phyloP scores from a whole-genome alignment of 2,329 filamentous ascomycete species.

The Remersonia thermophila region DNA sequence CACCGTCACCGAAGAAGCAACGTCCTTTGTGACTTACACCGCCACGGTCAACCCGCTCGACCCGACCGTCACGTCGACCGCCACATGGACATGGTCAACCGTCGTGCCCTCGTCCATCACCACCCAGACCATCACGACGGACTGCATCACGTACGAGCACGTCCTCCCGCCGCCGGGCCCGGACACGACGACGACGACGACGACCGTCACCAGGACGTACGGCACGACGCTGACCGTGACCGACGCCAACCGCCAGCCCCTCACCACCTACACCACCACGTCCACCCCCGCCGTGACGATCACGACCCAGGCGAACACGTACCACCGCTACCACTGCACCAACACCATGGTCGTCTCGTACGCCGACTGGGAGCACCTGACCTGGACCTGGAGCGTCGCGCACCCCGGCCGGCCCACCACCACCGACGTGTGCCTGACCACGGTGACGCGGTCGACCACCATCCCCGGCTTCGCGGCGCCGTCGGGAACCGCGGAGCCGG shows the following conservation, averaged over 20 bases:
- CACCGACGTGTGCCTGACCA: slow-evolving; percentile 7
- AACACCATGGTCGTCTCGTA: slow-evolving; percentile 9
- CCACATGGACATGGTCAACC: slow-evolving; percentile 4
- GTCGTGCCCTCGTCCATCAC: slow-evolving; percentile 5
- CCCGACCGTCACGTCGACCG: slow-evolving; percentile 7
- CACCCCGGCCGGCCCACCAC: neutral
- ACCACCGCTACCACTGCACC: slow-evolving; percentile 7
- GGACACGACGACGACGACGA: neutral
- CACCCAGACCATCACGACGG: slow-evolving; percentile 2
- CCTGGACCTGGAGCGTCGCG: slow-evolving; percentile 4
- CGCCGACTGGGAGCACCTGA: slow-evolving; percentile 3
- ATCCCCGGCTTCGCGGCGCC: slow-evolving; percentile 7
- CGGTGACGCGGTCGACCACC: slow-evolving; percentile 8
- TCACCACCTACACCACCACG: slow-evolving; percentile 2
- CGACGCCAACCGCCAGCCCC: neutral
- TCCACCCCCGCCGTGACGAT: slow-evolving; percentile 4
- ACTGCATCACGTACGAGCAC: slow-evolving; percentile 6
- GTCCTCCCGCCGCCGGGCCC: neutral
- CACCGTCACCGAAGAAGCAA: slow-evolving; percentile 6
- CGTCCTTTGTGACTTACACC: no score
- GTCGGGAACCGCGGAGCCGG: neutral
- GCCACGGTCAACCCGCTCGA: slow-evolving; percentile 8
- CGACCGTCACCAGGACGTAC: neutral
- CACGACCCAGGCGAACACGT: neutral
- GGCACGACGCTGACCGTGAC: slow-evolving; percentile 3